A percentile compares a stretch with the other conserved stretches of the same genome.
Conservation (phyloP, 495 filamentous ascomycete species). For the Tuber aestivum region DNA sequence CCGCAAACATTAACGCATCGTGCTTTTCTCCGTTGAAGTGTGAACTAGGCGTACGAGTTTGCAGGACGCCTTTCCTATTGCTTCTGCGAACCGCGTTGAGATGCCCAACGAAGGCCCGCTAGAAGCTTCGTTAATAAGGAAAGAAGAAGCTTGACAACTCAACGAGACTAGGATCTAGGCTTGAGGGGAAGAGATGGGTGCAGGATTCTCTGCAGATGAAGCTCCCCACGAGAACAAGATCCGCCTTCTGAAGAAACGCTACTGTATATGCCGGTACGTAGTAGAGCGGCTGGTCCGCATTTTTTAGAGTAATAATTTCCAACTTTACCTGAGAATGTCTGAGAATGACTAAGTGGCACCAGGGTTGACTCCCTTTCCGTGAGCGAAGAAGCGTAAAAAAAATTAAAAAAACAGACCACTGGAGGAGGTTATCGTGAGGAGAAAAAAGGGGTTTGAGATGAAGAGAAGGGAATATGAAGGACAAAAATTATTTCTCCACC, state of each 20-base stretch:
- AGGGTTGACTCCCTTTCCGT: neutral
- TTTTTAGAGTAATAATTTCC: constrained; percentile 18
- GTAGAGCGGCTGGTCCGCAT: constrained; percentile 7
- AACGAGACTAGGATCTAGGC: constrained; percentile 24
- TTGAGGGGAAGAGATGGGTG: constrained; percentile 10
- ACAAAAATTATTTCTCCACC: neutral
- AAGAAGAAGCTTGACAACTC: constrained; percentile 21
- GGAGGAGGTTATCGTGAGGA: neutral
- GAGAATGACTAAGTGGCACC: neutral
- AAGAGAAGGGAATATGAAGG: neutral
- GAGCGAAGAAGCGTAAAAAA: neutral
- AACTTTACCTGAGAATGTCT: neutral
- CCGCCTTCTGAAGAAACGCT: constrained; percentile 3
- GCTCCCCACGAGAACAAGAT: constrained; percentile 14
- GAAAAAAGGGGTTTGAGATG: neutral
- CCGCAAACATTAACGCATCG: constrained; percentile 22
- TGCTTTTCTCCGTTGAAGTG: constrained; percentile 17
- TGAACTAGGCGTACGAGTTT: constrained; percentile 22
- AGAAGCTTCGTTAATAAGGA: constrained; percentile 13
- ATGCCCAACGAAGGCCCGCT: constrained; percentile 30
- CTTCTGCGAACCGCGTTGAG: constrained; percentile 33
- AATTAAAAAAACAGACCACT: neutral
- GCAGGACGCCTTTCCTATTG: constrained; percentile 35
- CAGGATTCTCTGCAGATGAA: constrained; percentile 1
- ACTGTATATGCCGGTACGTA: neutral